A percentile compares a stretch with the other conserved stretches of the same genome.
phyloP scores from a whole-genome alignment of 176 grass and related monocot genomes.

The Eragrostis curvula region DNA sequence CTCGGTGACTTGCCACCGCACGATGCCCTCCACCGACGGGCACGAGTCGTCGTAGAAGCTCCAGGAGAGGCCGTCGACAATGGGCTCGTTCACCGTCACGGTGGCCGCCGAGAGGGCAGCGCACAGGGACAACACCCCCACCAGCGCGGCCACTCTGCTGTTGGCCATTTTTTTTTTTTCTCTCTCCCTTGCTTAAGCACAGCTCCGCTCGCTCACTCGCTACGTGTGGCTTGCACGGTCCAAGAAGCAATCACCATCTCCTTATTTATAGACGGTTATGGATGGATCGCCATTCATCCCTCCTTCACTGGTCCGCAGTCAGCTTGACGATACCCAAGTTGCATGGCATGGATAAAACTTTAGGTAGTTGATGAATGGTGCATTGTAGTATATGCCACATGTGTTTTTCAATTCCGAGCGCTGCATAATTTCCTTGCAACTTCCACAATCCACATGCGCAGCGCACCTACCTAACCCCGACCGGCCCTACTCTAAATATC shows the following conservation, averaged over 20 bases:
- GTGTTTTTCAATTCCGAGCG: too few species aligned
- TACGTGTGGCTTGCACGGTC: conserved; percentile 11
- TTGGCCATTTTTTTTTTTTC: not conserved
- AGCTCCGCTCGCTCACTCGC: too few species aligned
- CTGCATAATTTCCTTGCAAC: too few species aligned
- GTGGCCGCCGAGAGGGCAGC: not conserved
- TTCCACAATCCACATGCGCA: too few species aligned
- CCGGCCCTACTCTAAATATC: too few species aligned
- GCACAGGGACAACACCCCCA: not conserved
- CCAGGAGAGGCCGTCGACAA: conserved; percentile 31
- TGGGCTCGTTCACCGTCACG: not conserved
- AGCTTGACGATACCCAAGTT: too few species aligned
- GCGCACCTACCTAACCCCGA: too few species aligned
- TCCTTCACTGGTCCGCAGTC: too few species aligned
- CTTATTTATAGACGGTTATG: not conserved
- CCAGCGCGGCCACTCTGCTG: not conserved
- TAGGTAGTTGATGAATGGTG: too few species aligned
- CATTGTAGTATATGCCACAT: too few species aligned
- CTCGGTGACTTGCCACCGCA: conserved; percentile 14
- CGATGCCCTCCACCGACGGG: conserved; percentile 40
- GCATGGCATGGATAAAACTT: too few species aligned
- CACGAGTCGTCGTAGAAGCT: conserved; percentile 49
- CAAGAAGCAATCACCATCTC: not conserved
- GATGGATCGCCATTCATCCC: not conserved
- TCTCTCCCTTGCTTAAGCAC: too few species aligned